Conservation (phyloP, 2,329 filamentous ascomycete genomes). For the Kalmusia sp. region DNA sequence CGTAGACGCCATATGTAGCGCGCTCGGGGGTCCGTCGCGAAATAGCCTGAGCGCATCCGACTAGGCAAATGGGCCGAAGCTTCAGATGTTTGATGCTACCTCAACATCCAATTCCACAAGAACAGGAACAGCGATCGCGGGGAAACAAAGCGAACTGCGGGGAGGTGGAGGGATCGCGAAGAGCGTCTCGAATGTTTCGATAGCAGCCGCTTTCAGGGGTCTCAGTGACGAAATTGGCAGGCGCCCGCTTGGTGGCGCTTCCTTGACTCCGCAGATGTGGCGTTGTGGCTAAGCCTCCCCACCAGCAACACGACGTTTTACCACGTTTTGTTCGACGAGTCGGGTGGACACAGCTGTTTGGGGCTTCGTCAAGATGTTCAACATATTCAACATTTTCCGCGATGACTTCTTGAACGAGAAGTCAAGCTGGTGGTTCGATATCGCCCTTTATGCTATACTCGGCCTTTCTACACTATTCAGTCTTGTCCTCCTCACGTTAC, state of each 20-base stretch:
- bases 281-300: conserved; percentile 19
- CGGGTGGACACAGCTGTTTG: too few relatives aligned
- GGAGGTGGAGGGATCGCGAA: conserved; percentile 17
- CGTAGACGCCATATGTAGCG: conserved; percentile 51
- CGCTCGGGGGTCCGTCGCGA: conserved; percentile 22
- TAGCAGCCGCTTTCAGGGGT: conserved; percentile 31
- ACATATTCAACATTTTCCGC: conserved; percentile 25
- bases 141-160: conserved; percentile 14
- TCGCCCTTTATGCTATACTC: conserved; percentile 50
- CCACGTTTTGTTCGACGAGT: too few relatives aligned
- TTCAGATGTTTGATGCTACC: conserved; percentile 1
- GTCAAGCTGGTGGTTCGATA: conserved; percentile 37
- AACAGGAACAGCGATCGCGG: conserved; percentile 5
- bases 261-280: conserved; percentile 23
- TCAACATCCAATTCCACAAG: conserved; percentile 12
- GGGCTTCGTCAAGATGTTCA: not conserved
- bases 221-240: conserved; percentile 11
- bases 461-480: conserved; percentile 56
- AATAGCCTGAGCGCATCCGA: conserved; percentile 16
- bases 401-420: conserved; percentile 40
- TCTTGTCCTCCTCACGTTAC: conserved; percentile 59
- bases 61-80: conserved; percentile 16
- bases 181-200: conserved; percentile 26
- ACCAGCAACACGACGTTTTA: too few relatives aligned
- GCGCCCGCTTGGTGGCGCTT: conserved; percentile 13